phyloP scores from a whole-genome alignment of 2,329 filamentous ascomycete species.

The Monosporascus sp. region DNA sequence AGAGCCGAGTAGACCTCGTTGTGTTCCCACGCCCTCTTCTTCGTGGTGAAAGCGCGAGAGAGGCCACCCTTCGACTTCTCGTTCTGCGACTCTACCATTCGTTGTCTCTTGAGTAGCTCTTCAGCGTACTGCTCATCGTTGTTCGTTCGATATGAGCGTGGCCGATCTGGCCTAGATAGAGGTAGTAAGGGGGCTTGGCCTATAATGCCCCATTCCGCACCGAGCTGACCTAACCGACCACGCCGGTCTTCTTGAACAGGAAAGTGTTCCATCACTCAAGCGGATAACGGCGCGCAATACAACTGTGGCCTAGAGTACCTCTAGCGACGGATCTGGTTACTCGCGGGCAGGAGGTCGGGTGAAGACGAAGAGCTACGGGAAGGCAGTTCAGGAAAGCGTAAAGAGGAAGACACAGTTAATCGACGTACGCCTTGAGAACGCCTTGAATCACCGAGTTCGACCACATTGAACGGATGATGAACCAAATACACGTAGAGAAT shows the following conservation, averaged over 20 bases:
- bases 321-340: no score
- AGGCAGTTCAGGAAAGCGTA: no score
- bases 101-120: conserved; percentile 45
- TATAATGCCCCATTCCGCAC: conserved; percentile 44
- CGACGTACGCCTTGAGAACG: not conserved
- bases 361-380: no score
- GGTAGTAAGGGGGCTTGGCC: conserved; percentile 33
- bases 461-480: not conserved
- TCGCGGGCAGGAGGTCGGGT: no score
- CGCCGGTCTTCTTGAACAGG: conserved; percentile 33
- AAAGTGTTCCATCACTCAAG: conserved; percentile 14
- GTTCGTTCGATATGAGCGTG: conserved; percentile 38
- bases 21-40: conserved; percentile 47
- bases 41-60: conserved; percentile 40
- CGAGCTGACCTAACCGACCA: conserved; percentile 44
- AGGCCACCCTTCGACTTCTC: conserved; percentile 35
- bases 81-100: conserved; percentile 25
- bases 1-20: conserved; percentile 49
- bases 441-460: not conserved
- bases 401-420: no score
- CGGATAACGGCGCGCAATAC: no score
- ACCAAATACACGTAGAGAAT: not conserved
- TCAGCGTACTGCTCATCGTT: conserved; percentile 50
- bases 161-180: conserved; percentile 35
- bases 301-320: no score